Base-by-base conservation (phyloP, 768 basidiomycete species). In the Galerina marginata region DNA sequence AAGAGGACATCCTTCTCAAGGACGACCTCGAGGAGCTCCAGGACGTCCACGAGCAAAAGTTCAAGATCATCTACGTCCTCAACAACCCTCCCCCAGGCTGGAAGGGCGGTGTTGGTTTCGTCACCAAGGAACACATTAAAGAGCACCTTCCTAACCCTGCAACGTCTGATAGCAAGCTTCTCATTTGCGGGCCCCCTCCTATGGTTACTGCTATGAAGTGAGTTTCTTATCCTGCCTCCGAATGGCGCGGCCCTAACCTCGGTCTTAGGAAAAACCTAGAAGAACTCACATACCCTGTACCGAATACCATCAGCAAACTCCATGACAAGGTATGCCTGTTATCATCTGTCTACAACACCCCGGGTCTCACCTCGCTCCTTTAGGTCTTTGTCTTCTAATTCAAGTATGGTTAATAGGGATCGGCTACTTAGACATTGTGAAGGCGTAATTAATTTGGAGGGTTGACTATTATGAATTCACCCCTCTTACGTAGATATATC, bases 71-170 rank as follows among this genome's bases (percentile, higher is more conserved):
- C 77, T 95, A 95, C 73, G 94, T 97, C 56, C 86, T 99, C 70
- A 99, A 99, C 83, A 97, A 95, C 80, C 88, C 95, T 2, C 95
- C 96, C 4, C 79, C 84, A 26, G 81, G 75, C 64, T 99, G 97
- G 97, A 84, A 80, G 4, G 92, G 92, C 46, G 95, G 95, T 60
- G 86, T 88, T 56, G 97, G 97, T 40, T 99, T 97, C 69, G 93
- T 99, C 56, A 86, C 90, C 67, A 93, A 92, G 76, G 93, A 95
- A 10, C 94, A 97, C 71, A 95, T 99, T 69, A 84, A 91, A 70
- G 77, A 88, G 63, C 81, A 87, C 74, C 81, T 98, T 75, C 94
- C 93, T n/a, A 78, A 79, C 68, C 78, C 80, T 3, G 77, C 82
- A 15, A 76, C 77, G 25, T 71, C 77, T n/a, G 82, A 91, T 64